phyloP scores from a whole-genome alignment of 208 protist species.

The Leishmania tropica region DNA sequence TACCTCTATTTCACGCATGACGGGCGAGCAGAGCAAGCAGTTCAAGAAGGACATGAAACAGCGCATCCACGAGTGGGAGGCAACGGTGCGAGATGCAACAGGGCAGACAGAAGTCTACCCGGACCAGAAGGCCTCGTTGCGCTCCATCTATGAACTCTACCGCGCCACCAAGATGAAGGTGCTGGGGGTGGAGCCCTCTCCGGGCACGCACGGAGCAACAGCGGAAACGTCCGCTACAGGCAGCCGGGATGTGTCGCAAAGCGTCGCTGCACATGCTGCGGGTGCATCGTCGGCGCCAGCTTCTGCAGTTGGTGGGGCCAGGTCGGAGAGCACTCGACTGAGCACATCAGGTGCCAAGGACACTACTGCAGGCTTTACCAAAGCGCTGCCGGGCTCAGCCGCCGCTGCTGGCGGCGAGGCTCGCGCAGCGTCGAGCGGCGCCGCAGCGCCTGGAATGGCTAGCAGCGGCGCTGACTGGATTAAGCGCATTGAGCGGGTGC shows the following conservation, averaged over 20 bases:
- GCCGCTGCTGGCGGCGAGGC: background rate
- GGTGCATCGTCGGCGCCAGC: slow-evolving; percentile 10
- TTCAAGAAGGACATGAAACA: slow-evolving; percentile 91
- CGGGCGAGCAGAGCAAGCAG: slow-evolving; percentile 54
- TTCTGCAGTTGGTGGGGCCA: slow-evolving; percentile 4
- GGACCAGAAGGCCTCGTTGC: slow-evolving; percentile 74
- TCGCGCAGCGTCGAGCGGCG: background rate
- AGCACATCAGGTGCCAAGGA: slow-evolving; percentile 15
- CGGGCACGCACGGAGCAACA: slow-evolving; percentile 4
- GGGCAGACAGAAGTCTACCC: slow-evolving; percentile 62
- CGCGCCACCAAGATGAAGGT: slow-evolving; percentile 71
- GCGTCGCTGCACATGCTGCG: slow-evolving; percentile 13
- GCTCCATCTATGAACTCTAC: slow-evolving; percentile 88
- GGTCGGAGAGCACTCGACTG: slow-evolving; percentile 16
- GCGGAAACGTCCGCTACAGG: slow-evolving; percentile 13
- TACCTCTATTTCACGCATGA: slow-evolving; percentile 51
- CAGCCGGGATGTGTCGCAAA: slow-evolving; percentile 21
- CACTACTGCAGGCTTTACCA: background rate
- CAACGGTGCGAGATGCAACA: slow-evolving; percentile 60
- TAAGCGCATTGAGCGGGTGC: slow-evolving; percentile 35
- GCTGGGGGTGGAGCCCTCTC: slow-evolving; percentile 36
- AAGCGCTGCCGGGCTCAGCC: background rate
- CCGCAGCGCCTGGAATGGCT: background rate
- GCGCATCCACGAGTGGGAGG: slow-evolving; percentile 91
- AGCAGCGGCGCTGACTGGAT: slow-evolving; percentile 19